These are phyloP conservation scores for Tolypocladium album DNA, from an alignment of 2,329 filamentous ascomycete genomes.

Conservation along the genomic window DNA sequence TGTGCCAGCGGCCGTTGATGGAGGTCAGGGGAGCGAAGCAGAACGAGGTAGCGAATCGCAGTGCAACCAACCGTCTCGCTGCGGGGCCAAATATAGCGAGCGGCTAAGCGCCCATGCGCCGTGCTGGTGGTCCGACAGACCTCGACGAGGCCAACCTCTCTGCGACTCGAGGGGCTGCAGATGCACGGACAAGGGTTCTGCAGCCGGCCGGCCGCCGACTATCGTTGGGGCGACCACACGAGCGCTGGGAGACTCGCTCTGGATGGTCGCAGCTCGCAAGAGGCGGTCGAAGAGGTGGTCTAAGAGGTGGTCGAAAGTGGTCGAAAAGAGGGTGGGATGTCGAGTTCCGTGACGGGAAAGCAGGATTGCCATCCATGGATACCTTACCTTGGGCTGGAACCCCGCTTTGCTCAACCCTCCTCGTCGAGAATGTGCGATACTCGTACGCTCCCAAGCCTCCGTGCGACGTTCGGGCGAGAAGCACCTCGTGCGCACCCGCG, in stretches of 20 bases:
- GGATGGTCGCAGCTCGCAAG: background rate
- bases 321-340: background rate
- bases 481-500: background rate
- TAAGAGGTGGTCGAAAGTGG: background rate
- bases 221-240: background rate
- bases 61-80: background rate
- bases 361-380: background rate
- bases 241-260: background rate
- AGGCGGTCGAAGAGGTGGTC: background rate
- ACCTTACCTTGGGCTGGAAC: background rate
- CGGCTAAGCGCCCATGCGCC: slow-evolving; percentile 19
- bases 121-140: slow-evolving; percentile 10
- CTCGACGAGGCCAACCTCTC: background rate
- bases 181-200: background rate
- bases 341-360: background rate
- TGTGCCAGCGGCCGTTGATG: background rate
- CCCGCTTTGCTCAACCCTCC: background rate
- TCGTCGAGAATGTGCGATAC: background rate
- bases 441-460: too few species aligned
- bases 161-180: background rate
- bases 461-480: background rate
- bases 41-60: background rate
- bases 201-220: background rate
- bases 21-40: background rate
- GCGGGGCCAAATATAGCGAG: slow-evolving; percentile 17